Evolutionary conservation across 768 basidiomycete genomes (phyloP), one percentile per base, ranked within the genome.

Genomic region (Trametes cubensis): DNA sequence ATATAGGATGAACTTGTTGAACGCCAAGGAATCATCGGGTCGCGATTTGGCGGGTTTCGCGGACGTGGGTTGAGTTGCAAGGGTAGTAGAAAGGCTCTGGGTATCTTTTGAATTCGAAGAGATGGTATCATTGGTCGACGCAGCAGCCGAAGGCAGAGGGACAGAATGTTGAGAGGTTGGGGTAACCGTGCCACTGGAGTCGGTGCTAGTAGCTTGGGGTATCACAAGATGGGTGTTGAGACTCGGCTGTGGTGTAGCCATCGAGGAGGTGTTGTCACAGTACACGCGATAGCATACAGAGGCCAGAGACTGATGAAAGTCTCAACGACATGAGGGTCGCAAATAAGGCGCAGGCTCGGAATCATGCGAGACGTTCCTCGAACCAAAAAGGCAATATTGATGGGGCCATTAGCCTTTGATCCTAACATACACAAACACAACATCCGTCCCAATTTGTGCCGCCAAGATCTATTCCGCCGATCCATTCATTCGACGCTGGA

Each of bases 1-100:
- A 74, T 97, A 98, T 3, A 98, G 78, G 34, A 94, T 89, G 78
- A 93, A 95, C 72, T 93, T 93, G 78, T 94, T 95, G 73, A 80
- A 75, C 1, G 72, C 70, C 44, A 77, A 66, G 1, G 65, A 60
- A 51, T 70, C 70, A 7, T 66, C 61, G 4, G 63, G 26, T 7
- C 61, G 61, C 25, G 53, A 26, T 4, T 34, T 23, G 1, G 45
- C 5, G 5, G 50, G 45, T 28, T 67, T 64, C 0, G 52, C 44
- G 7, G 65, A 13, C 2, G 47, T 15, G 4, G 58, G 38, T 18
- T 55, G 45, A 1, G 56, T 41, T 6, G 58, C 57, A n/a, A 63
- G 41, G 3, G 64, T 62, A 18, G 56, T 49, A 6, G 61, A 47
- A 3, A 59, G 52, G 17, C 55, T 64, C 28, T 51, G 64, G 48